Base-by-base conservation (phyloP, 2,329 filamentous ascomycete species). In the Dactylonectria estremocensis region DNA sequence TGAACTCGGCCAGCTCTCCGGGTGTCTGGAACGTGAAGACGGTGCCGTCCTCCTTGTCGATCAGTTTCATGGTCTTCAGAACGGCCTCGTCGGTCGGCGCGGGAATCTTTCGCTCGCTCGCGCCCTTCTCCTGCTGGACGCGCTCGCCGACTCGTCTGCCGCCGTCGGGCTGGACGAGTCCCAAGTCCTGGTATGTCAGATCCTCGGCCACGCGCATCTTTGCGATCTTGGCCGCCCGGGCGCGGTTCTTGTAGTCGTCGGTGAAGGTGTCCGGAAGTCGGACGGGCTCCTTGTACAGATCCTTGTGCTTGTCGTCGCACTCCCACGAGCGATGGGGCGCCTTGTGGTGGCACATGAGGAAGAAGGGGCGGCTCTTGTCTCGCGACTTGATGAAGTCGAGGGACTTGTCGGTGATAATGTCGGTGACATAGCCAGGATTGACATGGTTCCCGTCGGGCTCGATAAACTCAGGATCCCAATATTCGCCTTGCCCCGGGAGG, bases 281-380 rank as follows among this genome's bases (percentile, higher is more conserved):
- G 49, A 87, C 77, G 1, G 80, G 81, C 9, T 87, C 82, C 1
- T 76, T 80, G 73, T 88, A 88, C 2, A 88, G 74, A 50, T 82
- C 45, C 63, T 83, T 84, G 74, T 88, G 84, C 67, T 85, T 85
- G 6, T 79, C 70, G 64, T 88, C 78, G 60, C 78, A 86, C 69
- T 88, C 85, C 86, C 86, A 88, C 14, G 79, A 82, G 3, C 85
- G 80, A 68, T 88, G 86, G 0, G 86, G 86, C 1, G 86, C 86
- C 69, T 88, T 88, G 73, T 88, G 86, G 68, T 88, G 86, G 71
- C 85, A 88, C 86, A 88, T 88, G 49, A 87, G 70, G 71, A 87
- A 88, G 75, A 88, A 88, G 0, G 85, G 85, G 63, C 78, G 78
- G 46, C 79, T 77, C 8, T 78, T 76, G 20, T 80, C 76, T 11